These are phyloP conservation scores for Pseudogymnoascus sp. DNA, from an alignment of 2,329 filamentous ascomycete genomes.

Conservation along the genomic window DNA sequence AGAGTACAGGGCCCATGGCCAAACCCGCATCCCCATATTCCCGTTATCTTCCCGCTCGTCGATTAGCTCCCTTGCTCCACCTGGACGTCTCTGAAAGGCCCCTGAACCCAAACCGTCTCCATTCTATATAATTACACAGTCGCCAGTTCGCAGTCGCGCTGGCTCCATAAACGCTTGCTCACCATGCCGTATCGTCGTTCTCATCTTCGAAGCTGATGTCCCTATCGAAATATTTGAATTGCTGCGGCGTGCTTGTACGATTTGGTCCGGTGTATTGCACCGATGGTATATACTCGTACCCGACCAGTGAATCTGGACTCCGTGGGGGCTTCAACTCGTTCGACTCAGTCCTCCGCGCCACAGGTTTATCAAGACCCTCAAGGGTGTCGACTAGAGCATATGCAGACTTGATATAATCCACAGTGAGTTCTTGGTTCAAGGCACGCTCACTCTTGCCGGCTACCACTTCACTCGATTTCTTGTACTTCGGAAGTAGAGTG, in stretches of 20 bases:
- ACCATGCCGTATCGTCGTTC: slow-evolving; percentile 4
- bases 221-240: background rate
- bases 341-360: background rate
- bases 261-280: background rate
- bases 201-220: background rate
- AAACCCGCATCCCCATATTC: slow-evolving; percentile 10
- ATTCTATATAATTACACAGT: background rate
- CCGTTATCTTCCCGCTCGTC: slow-evolving; percentile 9
- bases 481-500: background rate
- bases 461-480: background rate
- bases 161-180: background rate
- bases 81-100: background rate
- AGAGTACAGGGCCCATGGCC: background rate
- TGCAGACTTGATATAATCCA: background rate
- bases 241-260: background rate
- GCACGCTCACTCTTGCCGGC: background rate
- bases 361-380: background rate
- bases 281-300: slow-evolving; percentile 2
- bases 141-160: background rate
- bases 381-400: slow-evolving; percentile 2
- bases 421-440: background rate
- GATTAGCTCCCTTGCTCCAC: slow-evolving; percentile 7
- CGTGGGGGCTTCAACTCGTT: background rate
- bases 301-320: background rate
- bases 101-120: background rate